phyloP scores from a whole-genome alignment of 1,139 yeast species.

The Meyerozyma sp. region DNA sequence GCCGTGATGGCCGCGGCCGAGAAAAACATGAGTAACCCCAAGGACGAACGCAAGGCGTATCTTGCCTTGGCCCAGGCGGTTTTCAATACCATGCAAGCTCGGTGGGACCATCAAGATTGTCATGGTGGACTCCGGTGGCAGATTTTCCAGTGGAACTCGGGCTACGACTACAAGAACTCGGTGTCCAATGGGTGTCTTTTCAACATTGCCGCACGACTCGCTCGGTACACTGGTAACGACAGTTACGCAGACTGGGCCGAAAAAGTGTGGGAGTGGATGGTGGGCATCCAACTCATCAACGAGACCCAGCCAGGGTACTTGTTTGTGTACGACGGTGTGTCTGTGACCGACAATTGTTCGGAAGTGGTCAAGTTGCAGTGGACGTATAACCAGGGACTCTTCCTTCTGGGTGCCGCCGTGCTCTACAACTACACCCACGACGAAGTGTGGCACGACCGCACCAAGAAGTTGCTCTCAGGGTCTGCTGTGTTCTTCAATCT shows the following conservation, averaged over 20 bases:
- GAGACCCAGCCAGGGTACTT: slow-evolving; percentile 29
- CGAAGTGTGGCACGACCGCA: slow-evolving; percentile 51
- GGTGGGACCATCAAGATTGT: slow-evolving; percentile 68
- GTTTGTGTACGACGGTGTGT: slow-evolving; percentile 70
- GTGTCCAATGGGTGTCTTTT: slow-evolving; percentile 76
- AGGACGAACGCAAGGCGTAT: slow-evolving; percentile 40
- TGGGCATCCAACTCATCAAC: slow-evolving; percentile 14
- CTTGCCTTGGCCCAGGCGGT: slow-evolving; percentile 67
- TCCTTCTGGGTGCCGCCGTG: slow-evolving; percentile 69
- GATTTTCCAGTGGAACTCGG: slow-evolving; percentile 69
- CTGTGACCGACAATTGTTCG: slow-evolving; percentile 51
- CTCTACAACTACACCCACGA: slow-evolving; percentile 62
- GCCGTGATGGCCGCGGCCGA: slow-evolving; percentile 83
- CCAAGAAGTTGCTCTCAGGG: slow-evolving; percentile 46
- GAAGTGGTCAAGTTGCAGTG: slow-evolving; percentile 51
- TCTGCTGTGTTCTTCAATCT: slow-evolving; percentile 40
- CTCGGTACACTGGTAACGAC: slow-evolving; percentile 60
- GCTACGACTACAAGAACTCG: slow-evolving; percentile 74
- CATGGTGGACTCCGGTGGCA: slow-evolving; percentile 86
- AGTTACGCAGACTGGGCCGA: slow-evolving; percentile 64
- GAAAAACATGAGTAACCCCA: slow-evolving; percentile 66
- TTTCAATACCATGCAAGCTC: slow-evolving; percentile 65
- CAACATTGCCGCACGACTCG: slow-evolving; percentile 73
- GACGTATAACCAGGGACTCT: slow-evolving; percentile 78
- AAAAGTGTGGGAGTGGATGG: slow-evolving; percentile 67